Conservation (phyloP, 2,329 filamentous ascomycete genomes). For the Allantophomopsis cytisporea region DNA sequence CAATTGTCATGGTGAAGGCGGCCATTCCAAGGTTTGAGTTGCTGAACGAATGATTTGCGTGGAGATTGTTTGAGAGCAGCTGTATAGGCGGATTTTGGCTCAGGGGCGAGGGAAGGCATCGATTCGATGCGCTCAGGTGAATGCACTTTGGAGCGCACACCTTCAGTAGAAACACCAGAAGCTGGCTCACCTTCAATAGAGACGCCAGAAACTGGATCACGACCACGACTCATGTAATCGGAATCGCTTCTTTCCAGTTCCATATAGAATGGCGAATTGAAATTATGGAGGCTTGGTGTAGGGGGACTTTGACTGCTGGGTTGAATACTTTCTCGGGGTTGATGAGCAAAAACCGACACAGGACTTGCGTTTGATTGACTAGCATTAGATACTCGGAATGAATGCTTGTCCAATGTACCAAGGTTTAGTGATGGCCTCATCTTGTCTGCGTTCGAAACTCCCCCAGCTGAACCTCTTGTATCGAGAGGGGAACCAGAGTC, state of each 20-base stretch:
- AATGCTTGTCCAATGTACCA: too few species aligned
- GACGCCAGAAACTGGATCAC: neutral
- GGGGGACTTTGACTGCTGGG: constrained; percentile 11
- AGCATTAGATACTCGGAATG: too few species aligned
- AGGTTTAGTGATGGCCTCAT: too few species aligned
- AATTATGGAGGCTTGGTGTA: constrained; percentile 20
- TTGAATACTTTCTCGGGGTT: constrained; percentile 5
- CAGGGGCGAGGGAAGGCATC: too few species aligned
- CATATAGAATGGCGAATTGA: constrained; percentile 22
- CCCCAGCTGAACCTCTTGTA: too few species aligned
- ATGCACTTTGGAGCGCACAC: neutral
- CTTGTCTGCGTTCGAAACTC: too few species aligned
- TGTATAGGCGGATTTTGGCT: constrained; percentile 40
- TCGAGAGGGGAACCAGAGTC: too few species aligned
- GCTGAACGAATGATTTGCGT: constrained; percentile 57
- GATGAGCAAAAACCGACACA: neutral
- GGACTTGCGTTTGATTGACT: neutral
- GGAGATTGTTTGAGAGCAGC: constrained; percentile 53
- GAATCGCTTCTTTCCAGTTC: constrained; percentile 8
- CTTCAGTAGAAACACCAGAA: neutral
- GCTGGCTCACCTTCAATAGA: neutral
- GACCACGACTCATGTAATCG: constrained; percentile 5
- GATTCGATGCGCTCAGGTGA: neutral
- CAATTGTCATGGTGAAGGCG: constrained; percentile 67
- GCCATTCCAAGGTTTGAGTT: constrained; percentile 66